Conservation (phyloP, 2,329 filamentous ascomycete genomes). For the Nigrospora oryzae region DNA sequence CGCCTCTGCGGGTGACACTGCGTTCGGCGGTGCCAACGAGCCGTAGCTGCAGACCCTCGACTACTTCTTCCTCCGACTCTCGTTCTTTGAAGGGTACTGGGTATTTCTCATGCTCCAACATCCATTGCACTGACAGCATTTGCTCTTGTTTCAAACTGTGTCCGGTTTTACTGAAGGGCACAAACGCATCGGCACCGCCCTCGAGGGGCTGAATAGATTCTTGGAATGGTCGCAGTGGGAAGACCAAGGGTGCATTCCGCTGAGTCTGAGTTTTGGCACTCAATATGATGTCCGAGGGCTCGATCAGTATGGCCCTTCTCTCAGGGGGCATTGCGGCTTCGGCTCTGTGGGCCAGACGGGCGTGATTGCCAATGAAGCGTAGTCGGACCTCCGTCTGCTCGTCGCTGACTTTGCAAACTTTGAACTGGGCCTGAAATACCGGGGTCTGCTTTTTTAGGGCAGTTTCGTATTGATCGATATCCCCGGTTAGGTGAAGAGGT, state of each 20-base stretch:
- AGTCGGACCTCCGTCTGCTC: background rate
- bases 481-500: background rate
- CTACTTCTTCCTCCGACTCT: constrained; percentile 29
- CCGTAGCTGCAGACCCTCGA: constrained; percentile 22
- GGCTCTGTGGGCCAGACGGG: constrained; percentile 4
- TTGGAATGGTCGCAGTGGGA: constrained; percentile 1
- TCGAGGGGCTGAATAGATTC: background rate
- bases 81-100: constrained; percentile 20
- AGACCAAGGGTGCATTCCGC: background rate
- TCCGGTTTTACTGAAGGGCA: constrained; percentile 1
- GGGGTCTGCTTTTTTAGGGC: background rate
- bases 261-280: background rate
- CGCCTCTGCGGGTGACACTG: constrained; percentile 20
- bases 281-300: background rate
- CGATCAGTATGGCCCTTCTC: background rate
- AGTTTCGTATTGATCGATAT: background rate
- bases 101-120: constrained; percentile 15
- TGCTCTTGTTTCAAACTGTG: constrained; percentile 12
- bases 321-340: background rate
- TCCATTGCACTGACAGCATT: constrained; percentile 19
- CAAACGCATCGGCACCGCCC: no score
- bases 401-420: background rate
- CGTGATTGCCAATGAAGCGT: constrained; percentile 2
- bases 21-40: constrained; percentile 21
- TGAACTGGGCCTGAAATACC: background rate